Percentiles rank a stretch among this genome's conserved stretches.
Conservation (phyloP, 73 alveolate genomes). For the Stentor coeruleus region DNA sequence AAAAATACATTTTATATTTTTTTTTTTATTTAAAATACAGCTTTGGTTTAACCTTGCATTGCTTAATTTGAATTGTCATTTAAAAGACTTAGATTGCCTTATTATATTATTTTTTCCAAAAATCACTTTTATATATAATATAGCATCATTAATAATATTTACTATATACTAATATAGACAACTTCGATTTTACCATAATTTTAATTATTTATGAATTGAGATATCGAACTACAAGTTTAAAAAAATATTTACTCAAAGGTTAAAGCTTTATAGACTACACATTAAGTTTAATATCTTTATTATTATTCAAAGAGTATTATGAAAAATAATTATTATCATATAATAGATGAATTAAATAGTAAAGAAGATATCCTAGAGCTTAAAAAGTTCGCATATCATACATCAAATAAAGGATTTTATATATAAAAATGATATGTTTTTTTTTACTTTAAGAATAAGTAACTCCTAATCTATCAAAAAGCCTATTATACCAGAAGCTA, state of each 20-base stretch:
- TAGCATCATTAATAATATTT: too few relatives aligned
- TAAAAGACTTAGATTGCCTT: too few relatives aligned
- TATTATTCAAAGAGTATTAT: neutral
- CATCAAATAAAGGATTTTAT: too few relatives aligned
- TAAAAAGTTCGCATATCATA: neutral
- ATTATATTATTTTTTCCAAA: neutral
- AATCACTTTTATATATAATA: neutral
- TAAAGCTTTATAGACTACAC: neutral
- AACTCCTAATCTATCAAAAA: neutral
- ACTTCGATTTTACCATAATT: neutral
- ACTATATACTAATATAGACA: neutral
- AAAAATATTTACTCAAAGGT: neutral
- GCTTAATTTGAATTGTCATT: too few relatives aligned
- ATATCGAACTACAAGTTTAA: too few relatives aligned
- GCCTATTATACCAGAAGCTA: neutral
- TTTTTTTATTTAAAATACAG: too few relatives aligned
- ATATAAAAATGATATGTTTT: too few relatives aligned
- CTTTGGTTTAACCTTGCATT: too few relatives aligned
- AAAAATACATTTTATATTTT: too few relatives aligned
- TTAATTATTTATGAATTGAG: neutral
- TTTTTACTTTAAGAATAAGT: neutral
- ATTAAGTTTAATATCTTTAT: neutral
- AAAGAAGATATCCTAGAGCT: neutral
- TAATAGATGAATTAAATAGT: neutral
- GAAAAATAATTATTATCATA: neutral